Evolutionary conservation across 2,329 filamentous ascomycete species (phyloP), one percentile per base, ranked within the genome.

Genomic region (Phyllosticta citribraziliensis): DNA sequence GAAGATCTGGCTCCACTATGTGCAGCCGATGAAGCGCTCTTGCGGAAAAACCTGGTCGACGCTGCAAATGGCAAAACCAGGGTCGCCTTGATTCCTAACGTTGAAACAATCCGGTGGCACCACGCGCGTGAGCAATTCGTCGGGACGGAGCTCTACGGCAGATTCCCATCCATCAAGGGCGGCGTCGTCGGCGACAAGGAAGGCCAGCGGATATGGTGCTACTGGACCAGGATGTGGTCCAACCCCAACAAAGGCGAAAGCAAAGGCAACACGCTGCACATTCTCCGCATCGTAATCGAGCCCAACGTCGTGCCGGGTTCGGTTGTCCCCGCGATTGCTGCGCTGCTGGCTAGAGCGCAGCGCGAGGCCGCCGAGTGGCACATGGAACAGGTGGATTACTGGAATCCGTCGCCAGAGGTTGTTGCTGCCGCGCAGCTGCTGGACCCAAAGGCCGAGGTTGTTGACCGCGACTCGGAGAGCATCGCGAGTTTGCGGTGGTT

Each of bases 61-160:
- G 67, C 67, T 68, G 67, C 68, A 70, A 68, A 68, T 65, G 69
- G 75, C 62, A 77, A 79, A 65, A 81, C 78, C 14, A 56, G 55
- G 27, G 81, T 94, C 51, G 88, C 89, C 51, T 76, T 92, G 64
- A 66, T 85, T 55, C 89, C 90, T 0, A 84, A 90, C 67, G 73
- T 83, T 63, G 82, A 87, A 61, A 84, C 85, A 6, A 81, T 91
- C 66, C 75, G 81, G 63, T 95, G 90, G 90, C 87, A 93, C 72
- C 84, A 90, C 71, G 84, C 86, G 62, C 84, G 93, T 56, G 91
- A 96, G 74, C 85, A 91, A 56, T 94, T 88, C 72, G 86, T 93
- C 69, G 83, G 82, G 5, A 79, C 81, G 60, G 81, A 84, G 64
- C 77, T 92, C 5, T 82, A 87, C 65, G 77, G 80, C 2, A 75